Evolutionary conservation across 2,329 filamentous ascomycete species (phyloP), one percentile per base, ranked within the genome.

Genomic region (Moelleriella libera): DNA sequence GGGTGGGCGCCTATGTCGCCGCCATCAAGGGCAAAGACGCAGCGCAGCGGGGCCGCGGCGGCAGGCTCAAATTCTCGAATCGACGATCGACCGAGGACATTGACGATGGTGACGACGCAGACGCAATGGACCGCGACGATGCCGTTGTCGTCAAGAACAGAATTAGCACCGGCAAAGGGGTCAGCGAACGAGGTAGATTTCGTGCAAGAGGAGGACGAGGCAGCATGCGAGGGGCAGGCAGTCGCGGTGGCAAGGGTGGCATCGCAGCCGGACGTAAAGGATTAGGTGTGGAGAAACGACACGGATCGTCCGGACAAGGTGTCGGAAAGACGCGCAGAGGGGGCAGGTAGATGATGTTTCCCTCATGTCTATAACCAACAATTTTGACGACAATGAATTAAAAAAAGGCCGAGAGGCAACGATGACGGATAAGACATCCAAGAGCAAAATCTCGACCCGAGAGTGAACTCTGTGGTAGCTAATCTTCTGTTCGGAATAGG

Each of bases 21-120:
- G 82, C 82, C 21, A 72, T 86, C 53, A 78, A 78, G 60, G 77
- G 82, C 59, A 77, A 79, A 58, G 80, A 85, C 56, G 77, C 75
- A 1, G 78, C 76, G 14, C 74, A 74, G 57, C 74, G 80, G 41
- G 81, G 82, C 28, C 74, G 79, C 50, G 75, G 80, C 46, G 82
- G 82, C 43, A 78, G 79, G 62, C 68, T 86, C 56, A 85, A 85
- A 69, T 85, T 84, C 67, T 80, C 77, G 39, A 85, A 85, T 63
- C 76, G 73, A 60, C 70, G 69, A 48, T 63, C 63, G 48, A 66
- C 21, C 21, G 21, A 21, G 21, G 21, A 21, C 21, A 21, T 21
- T 21, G 21, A 21, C 21, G 21, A 66, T 45, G 68, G 68, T 30
- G 68, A 69, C 41, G 67, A 72, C 30, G 74, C 70, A 31, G 72